Percentiles rank a stretch among this genome's conserved stretches.
phyloP scores from a whole-genome alignment of 257 asterid species.

The Eustoma russellianum region DNA sequence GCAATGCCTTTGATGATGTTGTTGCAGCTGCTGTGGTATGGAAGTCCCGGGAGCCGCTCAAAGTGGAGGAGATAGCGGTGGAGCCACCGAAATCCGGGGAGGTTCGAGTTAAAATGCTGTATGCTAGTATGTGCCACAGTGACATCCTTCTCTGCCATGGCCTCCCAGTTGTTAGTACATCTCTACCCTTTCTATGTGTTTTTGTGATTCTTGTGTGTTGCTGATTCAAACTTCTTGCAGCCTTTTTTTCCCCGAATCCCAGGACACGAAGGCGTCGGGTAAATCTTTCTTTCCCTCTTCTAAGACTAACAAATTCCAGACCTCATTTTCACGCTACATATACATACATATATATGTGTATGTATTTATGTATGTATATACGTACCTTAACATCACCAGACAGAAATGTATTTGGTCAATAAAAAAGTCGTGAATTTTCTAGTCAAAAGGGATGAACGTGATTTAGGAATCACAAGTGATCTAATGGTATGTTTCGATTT shows the following conservation, averaged over 20 bases:
- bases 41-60: constrained; percentile 35
- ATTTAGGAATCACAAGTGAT: no score
- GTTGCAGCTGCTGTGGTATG: constrained; percentile 46
- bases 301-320: no score
- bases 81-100: constrained; percentile 46
- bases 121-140: constrained; percentile 55
- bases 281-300: constrained; percentile 12
- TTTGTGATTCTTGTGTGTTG: no score
- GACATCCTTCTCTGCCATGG: constrained; percentile 45
- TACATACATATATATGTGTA: not conserved
- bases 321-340: not conserved
- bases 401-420: no score
- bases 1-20: not conserved
- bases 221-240: constrained; percentile 21
- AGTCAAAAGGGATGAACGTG: no score
- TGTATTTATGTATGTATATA: no score
- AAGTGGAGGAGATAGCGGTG: constrained; percentile 40
- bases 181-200: not conserved
- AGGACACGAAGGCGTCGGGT: constrained; percentile 96
- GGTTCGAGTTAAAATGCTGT: constrained; percentile 47
- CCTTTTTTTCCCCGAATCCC: constrained; percentile 68
- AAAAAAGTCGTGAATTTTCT: no score
- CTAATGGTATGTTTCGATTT: no score
- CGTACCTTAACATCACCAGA: no score
- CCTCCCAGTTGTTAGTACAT: constrained; percentile 26